Conservation (phyloP, 768 basidiomycete genomes). For the Calocera viscosa region DNA sequence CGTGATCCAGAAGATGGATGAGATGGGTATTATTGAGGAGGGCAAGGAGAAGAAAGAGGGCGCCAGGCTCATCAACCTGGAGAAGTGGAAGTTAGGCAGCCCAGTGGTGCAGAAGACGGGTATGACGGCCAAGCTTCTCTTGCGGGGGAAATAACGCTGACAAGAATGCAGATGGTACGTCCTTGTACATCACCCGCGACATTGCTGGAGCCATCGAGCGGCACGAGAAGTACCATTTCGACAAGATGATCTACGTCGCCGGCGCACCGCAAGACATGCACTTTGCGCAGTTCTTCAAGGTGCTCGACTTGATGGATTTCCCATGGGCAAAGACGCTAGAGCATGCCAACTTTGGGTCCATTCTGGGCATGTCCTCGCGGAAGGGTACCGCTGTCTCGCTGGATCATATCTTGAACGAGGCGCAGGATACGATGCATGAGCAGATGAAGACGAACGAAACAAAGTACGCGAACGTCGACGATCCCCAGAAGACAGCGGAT, state of each 20-base stretch:
- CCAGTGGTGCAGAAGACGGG: conserved; percentile 81
- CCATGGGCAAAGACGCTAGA: conserved; percentile 71
- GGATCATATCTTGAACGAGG: conserved; percentile 80
- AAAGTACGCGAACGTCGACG: conserved; percentile 77
- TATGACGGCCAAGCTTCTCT: conserved; percentile 24
- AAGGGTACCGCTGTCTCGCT: conserved; percentile 93
- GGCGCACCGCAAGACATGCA: conserved; percentile 74
- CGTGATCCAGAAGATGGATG: conserved; percentile 53
- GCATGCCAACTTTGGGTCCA: conserved; percentile 85
- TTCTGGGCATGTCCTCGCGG: conserved; percentile 89
- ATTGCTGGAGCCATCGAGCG: conserved; percentile 89
- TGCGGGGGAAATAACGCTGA: not conserved
- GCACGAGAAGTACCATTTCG: conserved; percentile 79
- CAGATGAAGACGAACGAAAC: conserved; percentile 92
- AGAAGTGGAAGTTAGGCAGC: conserved; percentile 82
- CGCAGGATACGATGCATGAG: conserved; percentile 81
- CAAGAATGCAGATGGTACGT: conserved; percentile 60
- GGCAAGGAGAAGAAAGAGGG: conserved; percentile 63
- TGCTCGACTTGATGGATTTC: conserved; percentile 79
- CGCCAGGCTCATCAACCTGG: conserved; percentile 75
- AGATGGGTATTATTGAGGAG: conserved; percentile 55
- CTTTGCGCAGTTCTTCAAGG: conserved; percentile 84
- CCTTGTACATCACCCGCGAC: conserved; percentile 89
- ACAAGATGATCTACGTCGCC: conserved; percentile 74
- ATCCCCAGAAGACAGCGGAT: conserved; percentile 63